phyloP scores from a whole-genome alignment of 108 stramenopile species.

The Discostella stelligeroides region DNA sequence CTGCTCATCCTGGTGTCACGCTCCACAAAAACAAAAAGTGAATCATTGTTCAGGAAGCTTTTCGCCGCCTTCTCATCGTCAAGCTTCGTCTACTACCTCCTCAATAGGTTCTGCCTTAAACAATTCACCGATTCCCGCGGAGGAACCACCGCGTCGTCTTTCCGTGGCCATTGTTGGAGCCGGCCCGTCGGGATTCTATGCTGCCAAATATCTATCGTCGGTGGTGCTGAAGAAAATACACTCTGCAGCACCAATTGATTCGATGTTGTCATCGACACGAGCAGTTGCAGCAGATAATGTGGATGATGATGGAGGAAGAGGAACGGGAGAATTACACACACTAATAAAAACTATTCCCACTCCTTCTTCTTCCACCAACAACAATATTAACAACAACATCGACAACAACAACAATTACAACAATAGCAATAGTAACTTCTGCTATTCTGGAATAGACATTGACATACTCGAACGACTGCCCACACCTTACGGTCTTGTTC shows the following conservation, averaged over 20 bases:
- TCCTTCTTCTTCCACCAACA: too few relatives aligned
- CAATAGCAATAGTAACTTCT: slow-evolving; percentile 1
- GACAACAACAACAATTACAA: neutral
- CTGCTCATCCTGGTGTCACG: too few relatives aligned
- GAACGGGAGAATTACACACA: too few relatives aligned
- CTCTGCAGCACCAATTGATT: too few relatives aligned
- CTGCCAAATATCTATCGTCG: slow-evolving; percentile 91
- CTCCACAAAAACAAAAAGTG: too few relatives aligned
- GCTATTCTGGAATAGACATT: slow-evolving; percentile 50
- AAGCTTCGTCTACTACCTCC: too few relatives aligned
- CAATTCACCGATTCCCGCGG: too few relatives aligned
- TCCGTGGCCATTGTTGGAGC: slow-evolving; percentile 72
- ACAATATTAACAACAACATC: neutral
- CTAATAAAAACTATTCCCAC: too few relatives aligned
- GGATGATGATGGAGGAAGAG: neutral
- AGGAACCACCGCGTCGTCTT: slow-evolving; percentile 15
- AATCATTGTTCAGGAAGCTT: too few relatives aligned
- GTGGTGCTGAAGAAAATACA: slow-evolving; percentile 32
- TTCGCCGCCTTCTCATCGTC: too few relatives aligned
- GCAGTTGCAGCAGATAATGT: neutral
- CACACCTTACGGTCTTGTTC: slow-evolving; percentile 93
- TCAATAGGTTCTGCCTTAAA: too few relatives aligned
- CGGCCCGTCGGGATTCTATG: slow-evolving; percentile 97
- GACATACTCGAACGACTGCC: slow-evolving; percentile 91
- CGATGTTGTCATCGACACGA: slow-evolving; percentile 5